Conservation (phyloP, 2,329 filamentous ascomycete species). For the Raffaelea albimanens region DNA sequence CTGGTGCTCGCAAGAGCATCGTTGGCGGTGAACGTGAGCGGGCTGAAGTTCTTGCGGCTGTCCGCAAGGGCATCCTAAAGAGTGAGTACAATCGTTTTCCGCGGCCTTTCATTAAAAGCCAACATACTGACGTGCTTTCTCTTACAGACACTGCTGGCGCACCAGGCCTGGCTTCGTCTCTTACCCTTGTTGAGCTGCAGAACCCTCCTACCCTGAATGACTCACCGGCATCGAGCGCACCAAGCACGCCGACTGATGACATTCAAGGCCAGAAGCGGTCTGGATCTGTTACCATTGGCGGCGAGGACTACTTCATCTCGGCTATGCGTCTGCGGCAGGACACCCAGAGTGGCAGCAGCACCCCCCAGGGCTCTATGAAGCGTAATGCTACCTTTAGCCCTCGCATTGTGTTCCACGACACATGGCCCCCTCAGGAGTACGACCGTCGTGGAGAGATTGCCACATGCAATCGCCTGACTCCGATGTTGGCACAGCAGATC, state of each 20-base stretch:
- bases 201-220: conserved; percentile 58
- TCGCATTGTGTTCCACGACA: conserved; percentile 89
- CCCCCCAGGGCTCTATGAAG: conserved; percentile 58
- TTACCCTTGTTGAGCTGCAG: conserved; percentile 38
- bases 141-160: conserved; percentile 47
- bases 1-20: conserved; percentile 71
- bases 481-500: conserved; percentile 96
- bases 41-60: conserved; percentile 81
- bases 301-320: conserved; percentile 83
- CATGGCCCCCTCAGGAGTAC: conserved; percentile 92
- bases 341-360: conserved; percentile 70
- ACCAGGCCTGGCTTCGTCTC: too few species aligned
- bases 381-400: conserved; percentile 74
- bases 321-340: conserved; percentile 64
- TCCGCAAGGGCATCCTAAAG: conserved; percentile 94
- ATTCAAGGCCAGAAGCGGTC: conserved; percentile 55
- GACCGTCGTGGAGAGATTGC: conserved; percentile 93
- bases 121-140: conserved; percentile 6
- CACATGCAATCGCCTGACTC: conserved; percentile 94
- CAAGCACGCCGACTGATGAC: conserved; percentile 80
- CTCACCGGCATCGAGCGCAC: conserved; percentile 75
- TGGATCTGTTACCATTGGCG: conserved; percentile 64
- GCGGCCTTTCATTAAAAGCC: too few species aligned
- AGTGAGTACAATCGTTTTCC: conserved; percentile 48
- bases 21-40: conserved; percentile 83